These are phyloP conservation scores for Nakazawaea siamensis DNA, from an alignment of 805 yeast genomes.

Conservation along the genomic window DNA sequence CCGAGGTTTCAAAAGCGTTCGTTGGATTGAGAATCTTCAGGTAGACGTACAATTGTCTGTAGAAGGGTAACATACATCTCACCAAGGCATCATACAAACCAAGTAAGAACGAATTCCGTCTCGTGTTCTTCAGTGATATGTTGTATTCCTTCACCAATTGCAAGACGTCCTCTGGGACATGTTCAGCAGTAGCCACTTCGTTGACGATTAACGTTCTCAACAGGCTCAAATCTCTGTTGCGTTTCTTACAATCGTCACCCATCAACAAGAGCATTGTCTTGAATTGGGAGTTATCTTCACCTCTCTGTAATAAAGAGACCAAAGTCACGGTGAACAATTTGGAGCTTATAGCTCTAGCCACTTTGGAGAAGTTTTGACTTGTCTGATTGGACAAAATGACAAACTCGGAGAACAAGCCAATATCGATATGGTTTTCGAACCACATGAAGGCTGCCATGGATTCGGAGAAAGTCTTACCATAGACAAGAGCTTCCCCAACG, in stretches of 20 bases:
- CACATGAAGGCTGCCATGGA: too few relatives aligned
- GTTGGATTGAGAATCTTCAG: constrained; percentile 21
- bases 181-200: constrained; percentile 16
- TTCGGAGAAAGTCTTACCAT: neutral
- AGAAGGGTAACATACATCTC: constrained; percentile 9
- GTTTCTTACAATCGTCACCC: constrained; percentile 2
- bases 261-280: constrained; percentile 2
- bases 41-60: constrained; percentile 17
- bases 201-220: constrained; percentile 5
- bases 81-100: constrained; percentile 1
- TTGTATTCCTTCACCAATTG: constrained; percentile 23
- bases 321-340: constrained; percentile 21
- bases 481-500: constrained; percentile 1
- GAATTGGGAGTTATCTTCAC: constrained; percentile 1
- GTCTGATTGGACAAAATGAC: constrained; percentile 34
- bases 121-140: constrained; percentile 4
- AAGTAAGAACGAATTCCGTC: constrained; percentile 6
- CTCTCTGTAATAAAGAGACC: constrained; percentile 16
- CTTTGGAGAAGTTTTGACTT: constrained; percentile 31
- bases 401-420: constrained; percentile 30
- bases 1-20: constrained; percentile 8
- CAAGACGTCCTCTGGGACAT: constrained; percentile 20
- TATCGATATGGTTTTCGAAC: constrained; percentile 12
- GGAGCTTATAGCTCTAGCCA: constrained; percentile 24
- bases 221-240: neutral